Base-by-base conservation (phyloP, 2,329 filamentous ascomycete genomes). In the Monosporascus cannonballus region DNA sequence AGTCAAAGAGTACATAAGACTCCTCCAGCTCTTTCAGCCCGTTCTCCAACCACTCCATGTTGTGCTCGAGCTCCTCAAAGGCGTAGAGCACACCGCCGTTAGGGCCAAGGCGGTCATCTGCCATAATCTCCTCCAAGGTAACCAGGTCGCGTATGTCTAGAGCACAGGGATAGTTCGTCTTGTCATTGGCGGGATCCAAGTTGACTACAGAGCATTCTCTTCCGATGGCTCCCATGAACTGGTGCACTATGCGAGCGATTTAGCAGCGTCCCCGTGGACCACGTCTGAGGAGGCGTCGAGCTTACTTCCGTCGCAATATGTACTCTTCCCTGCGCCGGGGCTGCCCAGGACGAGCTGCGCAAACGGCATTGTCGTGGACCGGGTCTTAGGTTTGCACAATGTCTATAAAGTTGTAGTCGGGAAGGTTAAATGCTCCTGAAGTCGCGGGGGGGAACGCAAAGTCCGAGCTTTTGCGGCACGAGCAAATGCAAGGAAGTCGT, bases 191-290 rank as follows among this genome's bases (percentile, higher is more conserved):
- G 25, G 94, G 94, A 72, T 99, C 94, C 59, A 99, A 86, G 69
- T 99, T 99, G 54, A 96, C 90, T 38, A 97, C 85, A 17, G 90
- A 95, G 76, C 90, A 96, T 71, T 95, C 92, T 52, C 94, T 87
- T 55, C 92, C 91, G 68, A 99, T 96, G 58, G 94, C 93, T 59
- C 87, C 87, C 79, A 97, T 87, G 75, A 99, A 99, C 74, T 99
- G 94, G 67, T 96, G 90, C 89, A 99, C 84, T 86, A 54, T 9
- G 25, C 47, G 47, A 4, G 25, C 14, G 7, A 49, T 48, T 60
- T 47, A 60, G 53, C 48, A 17, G 9, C 22, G 14, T 22, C 36
- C 20, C 41, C 24, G 25, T 7, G 42, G 8, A 49, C n/a, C n/a
- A 18, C 22, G 36, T 44, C 25, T 6, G 36, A 34, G 65, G 25